Conservation (phyloP, 192 early-diverging fungal species). For the Entophlyctis luteolus region DNA sequence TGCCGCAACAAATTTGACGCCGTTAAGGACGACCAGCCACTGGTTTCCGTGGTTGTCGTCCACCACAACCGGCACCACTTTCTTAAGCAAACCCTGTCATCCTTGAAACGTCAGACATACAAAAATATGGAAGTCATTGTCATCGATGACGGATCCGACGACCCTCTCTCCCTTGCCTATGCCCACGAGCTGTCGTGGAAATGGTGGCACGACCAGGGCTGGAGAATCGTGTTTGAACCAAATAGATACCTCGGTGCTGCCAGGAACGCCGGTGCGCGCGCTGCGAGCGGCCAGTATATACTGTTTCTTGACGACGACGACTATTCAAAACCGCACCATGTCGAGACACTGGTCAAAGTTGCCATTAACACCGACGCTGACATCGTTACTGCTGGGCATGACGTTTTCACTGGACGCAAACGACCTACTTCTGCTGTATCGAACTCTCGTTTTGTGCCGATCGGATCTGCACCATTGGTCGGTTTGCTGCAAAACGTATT, state of each 20-base stretch:
- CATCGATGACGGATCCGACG: slow-evolving; percentile 41
- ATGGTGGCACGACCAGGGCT: slow-evolving; percentile 39
- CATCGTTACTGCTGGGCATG: slow-evolving; percentile 41
- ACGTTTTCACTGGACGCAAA: slow-evolving; percentile 28
- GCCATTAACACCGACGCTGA: slow-evolving; percentile 43
- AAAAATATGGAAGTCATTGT: slow-evolving; percentile 39
- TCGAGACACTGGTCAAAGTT: slow-evolving; percentile 41
- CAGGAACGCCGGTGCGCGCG: slow-evolving; percentile 36
- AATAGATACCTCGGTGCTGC: slow-evolving; percentile 44
- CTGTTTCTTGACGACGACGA: slow-evolving; percentile 46
- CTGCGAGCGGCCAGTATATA: slow-evolving; percentile 35
- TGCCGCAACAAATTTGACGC: slow-evolving; percentile 16
- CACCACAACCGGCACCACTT: slow-evolving; percentile 42
- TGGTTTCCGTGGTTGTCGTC: slow-evolving; percentile 37
- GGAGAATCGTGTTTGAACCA: slow-evolving; percentile 38
- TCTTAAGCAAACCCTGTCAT: slow-evolving; percentile 36
- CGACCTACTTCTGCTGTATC: slow-evolving; percentile 21
- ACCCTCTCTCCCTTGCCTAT: slow-evolving; percentile 28
- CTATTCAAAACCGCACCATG: slow-evolving; percentile 35
- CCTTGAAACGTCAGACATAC: slow-evolving; percentile 38
- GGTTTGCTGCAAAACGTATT: slow-evolving; percentile 46
- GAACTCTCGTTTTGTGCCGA: slow-evolving; percentile 29
- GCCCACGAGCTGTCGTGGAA: slow-evolving; percentile 34
- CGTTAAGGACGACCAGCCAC: slow-evolving; percentile 22
- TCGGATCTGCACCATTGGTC: slow-evolving; percentile 31